Evolutionary conservation across 2,329 filamentous ascomycete species (phyloP).

Genomic region (Aspergillus flavus): DNA sequence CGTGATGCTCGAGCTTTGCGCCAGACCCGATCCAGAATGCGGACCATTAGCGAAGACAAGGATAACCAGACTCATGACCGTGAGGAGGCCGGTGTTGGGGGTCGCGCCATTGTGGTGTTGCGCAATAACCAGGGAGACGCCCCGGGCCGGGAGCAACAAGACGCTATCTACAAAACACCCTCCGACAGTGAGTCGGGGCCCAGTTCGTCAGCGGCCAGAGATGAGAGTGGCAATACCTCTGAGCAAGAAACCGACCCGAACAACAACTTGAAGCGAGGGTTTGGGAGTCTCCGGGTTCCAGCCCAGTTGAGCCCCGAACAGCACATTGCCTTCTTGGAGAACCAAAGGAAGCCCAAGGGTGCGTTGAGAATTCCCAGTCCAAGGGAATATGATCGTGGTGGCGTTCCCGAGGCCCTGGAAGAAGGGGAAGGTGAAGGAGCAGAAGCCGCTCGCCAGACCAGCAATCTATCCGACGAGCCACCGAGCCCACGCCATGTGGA

Average conservation of each 20-base stretch:
- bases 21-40: conserved; percentile 63
- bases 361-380: conserved; percentile 89
- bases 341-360: conserved; percentile 74
- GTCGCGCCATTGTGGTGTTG: conserved; percentile 42
- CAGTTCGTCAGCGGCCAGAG: conserved; percentile 25
- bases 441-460: conserved; percentile 23
- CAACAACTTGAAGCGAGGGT: conserved; percentile 24
- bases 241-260: conserved; percentile 17
- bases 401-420: conserved; percentile 65
- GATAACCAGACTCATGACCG: conserved; percentile 38
- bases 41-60: conserved; percentile 51
- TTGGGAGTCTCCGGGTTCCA: conserved; percentile 57
- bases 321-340: conserved; percentile 85
- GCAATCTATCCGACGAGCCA: conserved; percentile 26
- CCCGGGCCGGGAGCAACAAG: conserved; percentile 22
- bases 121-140: conserved; percentile 36
- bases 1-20: conserved; percentile 70
- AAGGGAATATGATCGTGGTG: conserved; percentile 82
- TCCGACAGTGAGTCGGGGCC: conserved; percentile 30
- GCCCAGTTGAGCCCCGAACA: conserved; percentile 65
- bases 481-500: conserved; percentile 19
- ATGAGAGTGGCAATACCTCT: conserved; percentile 23
- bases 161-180: conserved; percentile 20
- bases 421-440: conserved; percentile 43
- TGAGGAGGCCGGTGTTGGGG: conserved; percentile 43